A percentile compares a stretch with the other conserved stretches of the same genome.
Evolutionary conservation across 139 green algal genomes (phyloP).

Genomic region (Haematococcus sp.): DNA sequence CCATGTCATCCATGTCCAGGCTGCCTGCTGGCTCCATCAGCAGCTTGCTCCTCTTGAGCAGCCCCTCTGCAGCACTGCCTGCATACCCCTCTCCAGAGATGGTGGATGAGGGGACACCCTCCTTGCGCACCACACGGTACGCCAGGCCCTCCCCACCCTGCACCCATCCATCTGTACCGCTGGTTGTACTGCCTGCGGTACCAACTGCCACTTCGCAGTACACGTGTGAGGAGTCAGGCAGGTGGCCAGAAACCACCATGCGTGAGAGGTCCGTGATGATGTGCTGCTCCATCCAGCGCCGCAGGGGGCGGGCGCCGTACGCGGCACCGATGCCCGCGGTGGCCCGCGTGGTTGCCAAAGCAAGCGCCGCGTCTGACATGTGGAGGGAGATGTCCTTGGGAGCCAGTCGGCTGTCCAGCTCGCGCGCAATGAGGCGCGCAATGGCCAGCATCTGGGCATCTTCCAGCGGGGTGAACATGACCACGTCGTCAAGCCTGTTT

Average conservation of each 20-base stretch:
- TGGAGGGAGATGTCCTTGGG: conserved; percentile 61
- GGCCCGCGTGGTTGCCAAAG: conserved; percentile 27
- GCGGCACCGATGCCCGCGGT: conserved; percentile 1
- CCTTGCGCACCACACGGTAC: too few relatives aligned
- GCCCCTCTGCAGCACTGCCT: too few relatives aligned
- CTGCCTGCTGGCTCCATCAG: too few relatives aligned
- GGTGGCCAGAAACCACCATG: conserved; percentile 60
- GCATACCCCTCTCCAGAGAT: too few relatives aligned
- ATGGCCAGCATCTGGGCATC: conserved; percentile 66
- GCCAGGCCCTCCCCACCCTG: too few relatives aligned
- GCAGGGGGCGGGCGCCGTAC: conserved; percentile 75
- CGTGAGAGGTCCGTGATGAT: conserved; percentile 66
- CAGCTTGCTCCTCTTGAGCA: too few relatives aligned
- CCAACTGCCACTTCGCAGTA: too few relatives aligned
- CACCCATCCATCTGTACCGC: too few relatives aligned
- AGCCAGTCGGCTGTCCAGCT: conserved; percentile 65
- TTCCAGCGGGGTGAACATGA: conserved; percentile 82
- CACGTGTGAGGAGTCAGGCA: too few relatives aligned
- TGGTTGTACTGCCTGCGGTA: too few relatives aligned
- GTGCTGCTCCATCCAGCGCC: conserved; percentile 72
- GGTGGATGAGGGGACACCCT: too few relatives aligned
- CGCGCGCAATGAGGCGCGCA: conserved; percentile 62
- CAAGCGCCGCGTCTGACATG: conserved; percentile 54
- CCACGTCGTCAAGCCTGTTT: conserved; percentile 85
- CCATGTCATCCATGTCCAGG: too few relatives aligned